These are phyloP conservation scores for Microcyclosporella mali DNA, from an alignment of 2,329 filamentous ascomycete species.

Conservation along the genomic window DNA sequence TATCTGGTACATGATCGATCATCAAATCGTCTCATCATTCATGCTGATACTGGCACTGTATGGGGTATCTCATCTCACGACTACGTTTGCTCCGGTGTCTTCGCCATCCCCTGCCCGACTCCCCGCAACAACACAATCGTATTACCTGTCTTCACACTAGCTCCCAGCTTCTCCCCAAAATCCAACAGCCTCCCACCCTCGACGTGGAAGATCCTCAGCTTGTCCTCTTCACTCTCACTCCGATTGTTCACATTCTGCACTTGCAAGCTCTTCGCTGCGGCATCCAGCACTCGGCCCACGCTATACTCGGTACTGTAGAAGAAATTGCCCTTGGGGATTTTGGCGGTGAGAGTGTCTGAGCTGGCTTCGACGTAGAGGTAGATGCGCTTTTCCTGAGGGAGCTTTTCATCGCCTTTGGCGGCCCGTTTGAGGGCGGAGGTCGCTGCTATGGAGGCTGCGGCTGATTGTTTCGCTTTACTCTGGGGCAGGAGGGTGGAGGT, in stretches of 20 bases:
- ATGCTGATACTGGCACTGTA: too few species aligned
- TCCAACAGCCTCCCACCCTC: constrained; percentile 81
- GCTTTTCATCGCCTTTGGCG: constrained; percentile 82
- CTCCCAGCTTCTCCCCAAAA: constrained; percentile 78
- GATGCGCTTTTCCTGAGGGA: constrained; percentile 75
- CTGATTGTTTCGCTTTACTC: constrained; percentile 47
- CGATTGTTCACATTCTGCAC: constrained; percentile 81
- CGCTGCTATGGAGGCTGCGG: constrained; percentile 60
- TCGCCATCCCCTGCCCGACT: constrained; percentile 57
- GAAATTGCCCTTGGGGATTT: constrained; percentile 60
- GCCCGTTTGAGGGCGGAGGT: constrained; percentile 75
- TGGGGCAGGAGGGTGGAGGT: constrained; percentile 44
- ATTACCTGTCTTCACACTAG: constrained; percentile 69
- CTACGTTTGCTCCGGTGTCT: constrained; percentile 24
- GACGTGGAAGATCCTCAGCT: constrained; percentile 84
- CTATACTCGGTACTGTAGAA: constrained; percentile 66
- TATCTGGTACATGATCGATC: too few species aligned
- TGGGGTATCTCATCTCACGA: constrained; percentile 9
- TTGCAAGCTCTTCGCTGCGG: constrained; percentile 69
- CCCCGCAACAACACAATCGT: constrained; percentile 84
- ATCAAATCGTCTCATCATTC: too few species aligned
- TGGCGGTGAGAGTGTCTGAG: constrained; percentile 74
- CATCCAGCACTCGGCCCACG: constrained; percentile 75
- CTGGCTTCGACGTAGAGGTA: constrained; percentile 89
- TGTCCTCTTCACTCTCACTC: constrained; percentile 67